Evolutionary conservation across 371 early-diverging fungal species (phyloP).

Genomic region (Mortierella sp.): DNA sequence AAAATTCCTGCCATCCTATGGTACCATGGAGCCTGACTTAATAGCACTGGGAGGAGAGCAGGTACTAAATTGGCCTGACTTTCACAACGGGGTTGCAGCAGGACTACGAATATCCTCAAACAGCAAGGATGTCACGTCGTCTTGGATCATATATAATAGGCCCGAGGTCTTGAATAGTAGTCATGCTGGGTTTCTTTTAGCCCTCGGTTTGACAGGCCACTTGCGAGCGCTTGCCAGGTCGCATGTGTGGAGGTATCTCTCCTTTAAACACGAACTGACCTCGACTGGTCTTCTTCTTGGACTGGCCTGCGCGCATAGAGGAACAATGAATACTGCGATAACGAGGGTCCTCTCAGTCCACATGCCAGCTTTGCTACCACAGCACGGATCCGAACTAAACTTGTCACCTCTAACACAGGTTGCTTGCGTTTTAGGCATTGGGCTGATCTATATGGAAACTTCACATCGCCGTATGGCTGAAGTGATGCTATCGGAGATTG

Average conservation of each 20-base stretch:
- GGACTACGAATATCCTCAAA: conserved; percentile 78
- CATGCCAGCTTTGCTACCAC: conserved; percentile 75
- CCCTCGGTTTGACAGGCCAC: conserved; percentile 84
- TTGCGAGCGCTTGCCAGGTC: conserved; percentile 71
- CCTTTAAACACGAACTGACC: conserved; percentile 73
- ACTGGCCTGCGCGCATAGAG: conserved; percentile 75
- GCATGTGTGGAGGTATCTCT: conserved; percentile 75
- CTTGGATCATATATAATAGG: conserved; percentile 86
- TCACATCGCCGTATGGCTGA: conserved; percentile 75
- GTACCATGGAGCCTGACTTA: conserved; percentile 67
- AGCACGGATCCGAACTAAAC: conserved; percentile 64
- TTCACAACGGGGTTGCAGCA: conserved; percentile 89
- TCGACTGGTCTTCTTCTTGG: conserved; percentile 85
- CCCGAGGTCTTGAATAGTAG: conserved; percentile 64
- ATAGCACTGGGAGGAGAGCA: conserved; percentile 59
- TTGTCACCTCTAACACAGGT: conserved; percentile 71
- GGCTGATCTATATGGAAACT: conserved; percentile 79
- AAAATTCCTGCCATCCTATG: conserved; percentile 72
- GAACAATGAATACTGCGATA: conserved; percentile 71
- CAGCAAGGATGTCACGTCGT: conserved; percentile 65
- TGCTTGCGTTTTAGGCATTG: conserved; percentile 80
- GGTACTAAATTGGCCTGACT: conserved; percentile 80
- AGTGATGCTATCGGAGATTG: conserved; percentile 80
- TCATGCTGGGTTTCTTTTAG: conserved; percentile 89
- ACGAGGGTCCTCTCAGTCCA: conserved; percentile 79